phyloP scores from a whole-genome alignment of 371 early-diverging fungal genomes.

The Mortierella polycephala region DNA sequence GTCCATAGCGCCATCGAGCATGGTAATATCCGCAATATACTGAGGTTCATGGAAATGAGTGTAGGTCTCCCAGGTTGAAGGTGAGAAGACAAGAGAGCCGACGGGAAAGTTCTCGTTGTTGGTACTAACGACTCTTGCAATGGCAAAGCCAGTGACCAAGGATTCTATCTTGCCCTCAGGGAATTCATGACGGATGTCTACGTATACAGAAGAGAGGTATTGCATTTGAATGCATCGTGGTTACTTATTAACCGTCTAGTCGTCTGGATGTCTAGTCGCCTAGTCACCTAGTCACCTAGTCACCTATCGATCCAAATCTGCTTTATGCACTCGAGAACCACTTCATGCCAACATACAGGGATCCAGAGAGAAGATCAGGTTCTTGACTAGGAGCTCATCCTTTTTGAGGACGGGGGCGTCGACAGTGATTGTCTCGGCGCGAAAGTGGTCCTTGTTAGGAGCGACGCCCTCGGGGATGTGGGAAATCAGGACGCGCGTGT shows the following conservation, averaged over 20 bases:
- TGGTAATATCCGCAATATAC: too few species aligned
- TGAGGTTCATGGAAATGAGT: constrained; percentile 1
- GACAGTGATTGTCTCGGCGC: constrained; percentile 20
- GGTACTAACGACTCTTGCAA: constrained; percentile 31
- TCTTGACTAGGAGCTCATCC: constrained; percentile 53
- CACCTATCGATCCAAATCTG: too few species aligned
- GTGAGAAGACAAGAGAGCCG: constrained; percentile 10
- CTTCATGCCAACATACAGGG: constrained; percentile 62
- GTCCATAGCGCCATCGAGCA: not conserved
- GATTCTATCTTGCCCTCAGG: constrained; percentile 11
- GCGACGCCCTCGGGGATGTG: constrained; percentile 49
- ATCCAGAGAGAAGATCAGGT: constrained; percentile 46
- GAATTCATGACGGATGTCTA: constrained; percentile 39
- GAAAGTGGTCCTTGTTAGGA: constrained; percentile 44
- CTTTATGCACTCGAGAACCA: too few species aligned
- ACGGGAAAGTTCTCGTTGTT: constrained; percentile 26
- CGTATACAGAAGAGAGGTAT: too few species aligned
- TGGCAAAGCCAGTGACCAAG: constrained; percentile 28
- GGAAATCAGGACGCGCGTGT: constrained; percentile 37
- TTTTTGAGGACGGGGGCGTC: constrained; percentile 37
- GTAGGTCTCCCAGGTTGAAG: constrained; percentile 29
- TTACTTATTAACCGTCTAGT: too few species aligned
- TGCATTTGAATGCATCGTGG: too few species aligned
- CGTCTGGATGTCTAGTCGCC: too few species aligned
- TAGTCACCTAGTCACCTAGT: too few species aligned